Conservation (phyloP, 2,329 filamentous ascomycete genomes). For the Davidsoniella virescens region DNA sequence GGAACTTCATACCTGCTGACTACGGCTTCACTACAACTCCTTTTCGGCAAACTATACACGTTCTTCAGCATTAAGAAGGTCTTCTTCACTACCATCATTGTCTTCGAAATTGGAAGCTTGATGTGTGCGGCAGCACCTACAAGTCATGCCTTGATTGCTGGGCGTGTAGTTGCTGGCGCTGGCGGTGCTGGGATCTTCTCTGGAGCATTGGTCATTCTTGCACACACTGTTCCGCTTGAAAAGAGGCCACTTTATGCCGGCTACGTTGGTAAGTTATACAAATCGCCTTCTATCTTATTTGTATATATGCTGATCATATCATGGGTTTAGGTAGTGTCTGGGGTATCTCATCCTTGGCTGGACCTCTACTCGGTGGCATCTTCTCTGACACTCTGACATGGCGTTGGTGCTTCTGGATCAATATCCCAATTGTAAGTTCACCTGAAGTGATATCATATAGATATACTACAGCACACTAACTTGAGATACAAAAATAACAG, state of each 20-base stretch:
- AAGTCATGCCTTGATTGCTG: constrained; percentile 21
- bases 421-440: constrained; percentile 18
- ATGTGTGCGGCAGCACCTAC: constrained; percentile 23
- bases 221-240: constrained; percentile 22
- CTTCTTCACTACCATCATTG: constrained; percentile 22
- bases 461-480: too few relatives aligned
- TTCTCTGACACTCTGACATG: constrained; percentile 18
- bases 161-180: constrained; percentile 22
- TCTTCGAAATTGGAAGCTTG: constrained; percentile 29
- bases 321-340: constrained; percentile 20
- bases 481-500: neutral
- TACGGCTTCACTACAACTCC: constrained; percentile 24
- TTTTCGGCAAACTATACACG: constrained; percentile 28
- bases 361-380: constrained; percentile 16
- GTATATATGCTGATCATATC: constrained; percentile 16
- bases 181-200: constrained; percentile 32
- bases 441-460: neutral
- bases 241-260: constrained; percentile 24
- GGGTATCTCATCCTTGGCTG: constrained; percentile 22
- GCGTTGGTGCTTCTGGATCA: constrained; percentile 22
- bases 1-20: constrained; percentile 28
- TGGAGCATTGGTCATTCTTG: constrained; percentile 27
- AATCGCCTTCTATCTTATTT: constrained; percentile 10
- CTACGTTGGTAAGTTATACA: constrained; percentile 6
- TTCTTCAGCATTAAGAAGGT: constrained; percentile 28